Base-by-base conservation (phyloP, 73 alveolate species). In the Paramecium tetraurelia region DNA sequence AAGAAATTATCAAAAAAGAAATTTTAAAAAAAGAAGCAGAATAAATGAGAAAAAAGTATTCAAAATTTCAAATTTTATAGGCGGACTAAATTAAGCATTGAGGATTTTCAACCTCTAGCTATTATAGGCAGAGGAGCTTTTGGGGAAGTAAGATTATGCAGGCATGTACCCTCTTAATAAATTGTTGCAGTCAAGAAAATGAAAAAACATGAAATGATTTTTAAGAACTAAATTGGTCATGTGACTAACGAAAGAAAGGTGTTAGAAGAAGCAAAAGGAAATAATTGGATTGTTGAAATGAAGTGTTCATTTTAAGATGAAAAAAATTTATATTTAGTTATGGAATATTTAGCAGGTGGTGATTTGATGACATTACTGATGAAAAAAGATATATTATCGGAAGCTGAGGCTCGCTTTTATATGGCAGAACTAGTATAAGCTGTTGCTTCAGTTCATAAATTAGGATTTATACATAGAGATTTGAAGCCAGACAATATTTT, bases 291-390 rank as follows among this genome's bases (percentile, higher is more conserved):
- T 12, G 95, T 92, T 1, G 95, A 92, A 35, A 40, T 92, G 57
- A 92, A 92, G 41, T 83, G 63, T 50, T 75, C 93, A 22, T 96
- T 96, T 94, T 83, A 96, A 92, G 98, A 96, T 71, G 97, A 96
- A 57, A 92, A 95, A 31, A 85, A 93, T 59, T 93, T 96, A 21
- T 96, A 96, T 85, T 71, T 96, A 50, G 97, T 94, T 22, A 96
- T 96, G 98, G 98, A 96, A 92, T 96, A 87, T 83, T 86, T 96
- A 57, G 94, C 93, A 1, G 98, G 98, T n/a, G 98, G 98, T 6
- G 98, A 96, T 86, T 85, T 96, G n/a, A 96, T 96, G 98, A 96
- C 97, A 43, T 92, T 96, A 9, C 86, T 89, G 0, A 89, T 89
- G 92, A 83, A 89, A 44, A 89, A 89, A 35, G 94, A 89, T 29